Base-by-base conservation (phyloP, 1,284 basidiomycete species). In the Austroboletus niveus region DNA sequence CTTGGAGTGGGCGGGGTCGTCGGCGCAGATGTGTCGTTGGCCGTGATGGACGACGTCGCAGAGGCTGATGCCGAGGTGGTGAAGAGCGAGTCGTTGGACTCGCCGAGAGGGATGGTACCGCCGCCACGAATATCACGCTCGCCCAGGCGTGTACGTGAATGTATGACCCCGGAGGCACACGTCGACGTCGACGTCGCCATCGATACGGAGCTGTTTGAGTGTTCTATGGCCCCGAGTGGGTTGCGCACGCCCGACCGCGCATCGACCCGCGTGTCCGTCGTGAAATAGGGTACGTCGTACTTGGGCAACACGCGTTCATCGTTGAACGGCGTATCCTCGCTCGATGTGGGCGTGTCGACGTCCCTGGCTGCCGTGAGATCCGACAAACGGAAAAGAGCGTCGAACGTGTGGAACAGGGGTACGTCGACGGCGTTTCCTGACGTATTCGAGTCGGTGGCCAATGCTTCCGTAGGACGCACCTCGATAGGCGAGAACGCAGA, bases 241-340 rank as follows among this genome's bases (percentile, higher is more conserved):
- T 45, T 35, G 14, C 45, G 22, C 11, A 10, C 8, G 24, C 20
- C 5, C 39, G 39, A 40, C 39, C 20, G 39, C 9, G 4, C 12
- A 40, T 15, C 11, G 32, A 9, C 27, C 22, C 7, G 24, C 27
- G 6, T 30, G 22, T 62, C 52, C 4, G 42, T 49, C 20, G 42
- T 46, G 10, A 54, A 60, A 12, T 56, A 34, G 2, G 51, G 54
- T 4, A 46, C 5, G 12, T 42, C 43, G 24, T 57, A 61, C 48
- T 65, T 62, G 44, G 59, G 50, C 6, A 65, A 41, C 4, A 29
- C 27, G 35, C 42, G 42, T 0, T 56, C 17, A 17, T 62, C 60
- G n/a, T 64, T 67, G 44, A 67, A 66, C 0, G 68, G 58, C 3
- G 54, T 58, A 12, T 56, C 57, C 10, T 52, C 56, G 27, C 53